Percentiles rank a stretch among this genome's conserved stretches.
Conservation (phyloP, 768 basidiomycete genomes). For the Agaricus subrufescens region DNA sequence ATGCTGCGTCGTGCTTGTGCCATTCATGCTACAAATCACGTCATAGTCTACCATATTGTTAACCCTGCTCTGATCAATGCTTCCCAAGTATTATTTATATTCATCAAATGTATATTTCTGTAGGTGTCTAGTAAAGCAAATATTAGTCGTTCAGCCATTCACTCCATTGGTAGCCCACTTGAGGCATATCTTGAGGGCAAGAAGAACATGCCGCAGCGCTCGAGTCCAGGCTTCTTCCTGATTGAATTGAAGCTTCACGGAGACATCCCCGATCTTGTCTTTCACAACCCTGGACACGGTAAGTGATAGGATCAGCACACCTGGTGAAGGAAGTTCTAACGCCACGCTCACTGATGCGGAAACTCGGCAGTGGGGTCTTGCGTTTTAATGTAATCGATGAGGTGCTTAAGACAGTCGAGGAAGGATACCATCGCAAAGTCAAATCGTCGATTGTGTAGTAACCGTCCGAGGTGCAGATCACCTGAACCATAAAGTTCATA, state of each 20-base stretch:
- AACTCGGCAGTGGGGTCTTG: constrained; percentile 73
- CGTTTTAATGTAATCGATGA: constrained; percentile 80
- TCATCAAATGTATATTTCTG: neutral
- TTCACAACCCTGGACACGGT: constrained; percentile 62
- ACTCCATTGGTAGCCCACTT: constrained; percentile 82
- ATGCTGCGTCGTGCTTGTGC: constrained; percentile 2
- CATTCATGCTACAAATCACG: constrained; percentile 20
- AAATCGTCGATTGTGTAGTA: constrained; percentile 93
- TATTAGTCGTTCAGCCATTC: constrained; percentile 42
- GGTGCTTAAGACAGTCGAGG: constrained; percentile 88
- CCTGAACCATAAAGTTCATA: constrained; percentile 96
- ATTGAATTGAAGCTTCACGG: constrained; percentile 90
- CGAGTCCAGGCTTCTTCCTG: constrained; percentile 97
- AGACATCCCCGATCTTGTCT: constrained; percentile 95
- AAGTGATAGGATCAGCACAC: constrained; percentile 1
- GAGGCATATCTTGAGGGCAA: constrained; percentile 83
- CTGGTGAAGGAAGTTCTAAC: constrained; percentile 1
- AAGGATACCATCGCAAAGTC: constrained; percentile 96
- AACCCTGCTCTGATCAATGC: neutral
- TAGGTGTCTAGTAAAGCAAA: neutral
- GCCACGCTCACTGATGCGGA: constrained; percentile 72
- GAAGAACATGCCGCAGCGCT: constrained; percentile 84
- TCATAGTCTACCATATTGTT: constrained; percentile 11
- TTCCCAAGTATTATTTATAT: neutral
- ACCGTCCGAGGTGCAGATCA: constrained; percentile 80